Evolutionary conservation across 2,329 filamentous ascomycete genomes (phyloP).

Genomic region (Fusarium tuaranense): DNA sequence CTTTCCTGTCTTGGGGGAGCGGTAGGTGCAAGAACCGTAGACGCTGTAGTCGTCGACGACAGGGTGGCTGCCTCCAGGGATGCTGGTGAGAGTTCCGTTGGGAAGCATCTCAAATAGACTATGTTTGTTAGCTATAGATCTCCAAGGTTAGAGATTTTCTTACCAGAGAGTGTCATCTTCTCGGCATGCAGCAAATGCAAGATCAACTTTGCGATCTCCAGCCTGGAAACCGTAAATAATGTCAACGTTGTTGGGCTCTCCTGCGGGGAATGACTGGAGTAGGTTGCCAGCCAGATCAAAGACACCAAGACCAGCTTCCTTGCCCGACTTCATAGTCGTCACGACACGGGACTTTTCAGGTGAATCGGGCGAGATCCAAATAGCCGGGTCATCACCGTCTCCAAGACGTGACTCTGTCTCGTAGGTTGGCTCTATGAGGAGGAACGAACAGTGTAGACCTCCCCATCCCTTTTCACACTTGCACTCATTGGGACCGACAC

Average conservation of each 20-base stretch:
- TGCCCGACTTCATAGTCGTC: constrained; percentile 63
- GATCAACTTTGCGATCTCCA: constrained; percentile 57
- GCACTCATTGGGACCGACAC: constrained; percentile 56
- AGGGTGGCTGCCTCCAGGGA: constrained; percentile 60
- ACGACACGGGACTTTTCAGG: constrained; percentile 60
- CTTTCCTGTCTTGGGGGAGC: constrained; percentile 58
- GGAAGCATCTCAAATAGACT: constrained; percentile 63
- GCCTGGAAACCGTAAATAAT: constrained; percentile 62
- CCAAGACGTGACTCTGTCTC: constrained; percentile 58
- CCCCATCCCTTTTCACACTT: constrained; percentile 57
- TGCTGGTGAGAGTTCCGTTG: constrained; percentile 56
- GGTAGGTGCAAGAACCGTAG: constrained; percentile 66
- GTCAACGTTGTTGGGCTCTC: constrained; percentile 66
- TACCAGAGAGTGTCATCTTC: constrained; percentile 65
- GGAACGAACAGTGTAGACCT: constrained; percentile 59
- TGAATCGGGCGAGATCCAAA: constrained; percentile 59
- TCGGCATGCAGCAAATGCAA: constrained; percentile 64
- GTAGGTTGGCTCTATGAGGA: constrained; percentile 53
- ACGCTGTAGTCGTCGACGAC: constrained; percentile 59
- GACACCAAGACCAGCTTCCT: constrained; percentile 61
- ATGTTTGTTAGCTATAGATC: constrained; percentile 10
- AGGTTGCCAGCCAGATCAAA: constrained; percentile 62
- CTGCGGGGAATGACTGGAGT: constrained; percentile 57
- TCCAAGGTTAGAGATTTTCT: constrained; percentile 9
- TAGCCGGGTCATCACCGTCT: constrained; percentile 61